These are phyloP conservation scores for Leucocoprinus sp. DNA, from an alignment of 768 basidiomycete species.

Conservation along the genomic window DNA sequence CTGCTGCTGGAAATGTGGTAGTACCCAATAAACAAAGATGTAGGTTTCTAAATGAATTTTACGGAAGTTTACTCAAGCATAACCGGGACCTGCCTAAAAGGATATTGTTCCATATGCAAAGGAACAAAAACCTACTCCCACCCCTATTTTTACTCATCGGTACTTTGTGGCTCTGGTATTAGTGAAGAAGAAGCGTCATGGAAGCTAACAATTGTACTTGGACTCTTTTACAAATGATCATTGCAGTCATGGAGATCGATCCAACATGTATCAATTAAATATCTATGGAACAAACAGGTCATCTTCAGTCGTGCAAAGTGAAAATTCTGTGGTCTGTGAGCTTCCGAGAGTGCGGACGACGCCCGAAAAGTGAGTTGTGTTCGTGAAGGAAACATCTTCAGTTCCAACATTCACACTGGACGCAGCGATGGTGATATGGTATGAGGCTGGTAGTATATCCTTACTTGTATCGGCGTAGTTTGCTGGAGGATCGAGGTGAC, in stretches of 20 bases:
- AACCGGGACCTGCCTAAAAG: no score
- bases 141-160: no score
- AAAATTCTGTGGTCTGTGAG: conserved; percentile 1
- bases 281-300: conserved; percentile 1
- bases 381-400: background rate
- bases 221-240: background rate
- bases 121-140: no score
- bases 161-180: no score
- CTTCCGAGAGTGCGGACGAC: conserved; percentile 4
- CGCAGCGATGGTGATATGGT: background rate
- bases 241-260: no score
- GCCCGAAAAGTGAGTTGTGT: background rate
- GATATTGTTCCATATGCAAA: no score
- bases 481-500: background rate
- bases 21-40: no score
- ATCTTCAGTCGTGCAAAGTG: conserved; percentile 6
- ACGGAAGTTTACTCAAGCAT: no score
- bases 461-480: background rate
- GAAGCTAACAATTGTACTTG: no score
- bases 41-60: no score
- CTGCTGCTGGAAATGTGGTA: no score
- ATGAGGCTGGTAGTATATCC: background rate
- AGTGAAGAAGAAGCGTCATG: no score
- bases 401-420: background rate
- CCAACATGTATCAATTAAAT: background rate